phyloP scores from a whole-genome alignment of 2,329 filamentous ascomycete species.

The Colletotrichum tabaci region DNA sequence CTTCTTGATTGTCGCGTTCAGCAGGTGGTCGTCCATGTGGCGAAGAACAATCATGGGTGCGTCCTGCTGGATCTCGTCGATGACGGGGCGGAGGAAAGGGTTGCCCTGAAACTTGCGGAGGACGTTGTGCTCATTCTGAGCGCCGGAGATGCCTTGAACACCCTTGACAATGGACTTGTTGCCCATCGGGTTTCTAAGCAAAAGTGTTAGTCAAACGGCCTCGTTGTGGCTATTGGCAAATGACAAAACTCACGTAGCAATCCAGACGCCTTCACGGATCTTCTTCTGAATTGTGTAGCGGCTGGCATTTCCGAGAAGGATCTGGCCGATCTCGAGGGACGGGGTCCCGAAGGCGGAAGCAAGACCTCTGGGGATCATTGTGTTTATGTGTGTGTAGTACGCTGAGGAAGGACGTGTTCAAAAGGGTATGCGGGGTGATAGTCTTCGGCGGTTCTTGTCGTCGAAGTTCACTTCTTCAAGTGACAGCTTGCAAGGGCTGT shows the following conservation, averaged over 20 bases:
- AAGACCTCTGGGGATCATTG: conserved; percentile 40
- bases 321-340: conserved; percentile 41
- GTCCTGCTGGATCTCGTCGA: conserved; percentile 42
- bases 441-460: conserved; percentile 9
- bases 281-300: conserved; percentile 42
- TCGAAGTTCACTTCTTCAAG: conserved; percentile 28
- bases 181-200: conserved; percentile 30
- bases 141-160: conserved; percentile 37
- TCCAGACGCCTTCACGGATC: conserved; percentile 41
- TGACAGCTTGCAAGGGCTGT: conserved; percentile 41
- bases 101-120: conserved; percentile 40
- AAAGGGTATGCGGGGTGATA: not conserved
- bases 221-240: too few species aligned
- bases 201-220: not conserved
- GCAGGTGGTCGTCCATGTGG: conserved; percentile 39
- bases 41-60: conserved; percentile 40
- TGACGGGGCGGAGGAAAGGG: conserved; percentile 40
- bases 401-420: not conserved
- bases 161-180: conserved; percentile 41
- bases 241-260: conserved; percentile 25
- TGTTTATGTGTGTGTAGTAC: not conserved
- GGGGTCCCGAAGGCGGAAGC: conserved; percentile 35
- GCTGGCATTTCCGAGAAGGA: conserved; percentile 38
- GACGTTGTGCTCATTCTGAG: conserved; percentile 40
- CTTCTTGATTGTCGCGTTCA: conserved; percentile 41